Base-by-base conservation (phyloP, 768 basidiomycete genomes). In the Amyloporia xantha region DNA sequence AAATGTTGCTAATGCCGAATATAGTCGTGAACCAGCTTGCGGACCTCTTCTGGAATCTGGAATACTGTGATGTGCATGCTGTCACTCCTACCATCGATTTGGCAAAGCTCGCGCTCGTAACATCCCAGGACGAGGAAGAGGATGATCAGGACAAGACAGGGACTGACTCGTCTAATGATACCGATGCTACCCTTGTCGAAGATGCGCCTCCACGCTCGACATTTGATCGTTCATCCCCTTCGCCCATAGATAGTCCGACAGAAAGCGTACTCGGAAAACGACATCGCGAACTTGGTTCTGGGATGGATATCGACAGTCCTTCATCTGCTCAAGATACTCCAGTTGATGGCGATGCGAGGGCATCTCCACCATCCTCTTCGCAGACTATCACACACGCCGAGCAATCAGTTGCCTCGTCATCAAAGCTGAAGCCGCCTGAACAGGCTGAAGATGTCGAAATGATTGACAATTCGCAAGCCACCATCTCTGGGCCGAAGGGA, bases 101-200 rank as follows among this genome's bases (percentile, higher is more conserved):
- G 17, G 92, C 92, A 5, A 92, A 96, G 61, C 78, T 95, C 19
- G 93, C 92, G 0, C 77, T 96, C 17, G 84, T 94, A 27, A 92
- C 92, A 4, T 86, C 88, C 2, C 81, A 89, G 59, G 91, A 93
- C 53, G 92, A 94, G 63, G 86, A 90, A 64, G 88, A 87, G 52
- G 86, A 86, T 53, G 75, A 73, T 9, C 82, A 83, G 24, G 84
- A 84, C 52, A 78, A 77, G 54, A 75, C 81, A 48, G 81, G 80
- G 48, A 88, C 86, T 1, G 86, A 87, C 58, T 82, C 84, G 19
- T 90, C 89, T 19, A 86, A 90, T 54, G 89, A 91, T 60, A 90
- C 88, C 1, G 89, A 91, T 64, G 89, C 89, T 13, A 92, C 90
- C 11, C 75, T 92, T 26, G 90, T 92, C 43, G 90, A 92, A 49